These are phyloP conservation scores for Rhizopogon roseolus DNA, from an alignment of 768 basidiomycete species.

Conservation along the genomic window DNA sequence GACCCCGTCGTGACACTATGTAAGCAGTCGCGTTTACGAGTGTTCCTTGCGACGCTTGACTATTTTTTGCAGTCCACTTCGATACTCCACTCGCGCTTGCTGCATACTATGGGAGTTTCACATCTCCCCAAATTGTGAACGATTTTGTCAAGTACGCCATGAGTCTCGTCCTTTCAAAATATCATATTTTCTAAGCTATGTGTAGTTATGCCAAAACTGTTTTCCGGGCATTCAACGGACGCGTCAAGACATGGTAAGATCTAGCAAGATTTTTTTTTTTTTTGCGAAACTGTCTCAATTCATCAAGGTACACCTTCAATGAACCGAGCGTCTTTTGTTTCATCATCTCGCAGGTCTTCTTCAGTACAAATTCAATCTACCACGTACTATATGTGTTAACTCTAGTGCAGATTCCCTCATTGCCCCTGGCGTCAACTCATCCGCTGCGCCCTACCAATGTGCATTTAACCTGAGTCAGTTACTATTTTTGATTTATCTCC, in stretches of 20 bases:
- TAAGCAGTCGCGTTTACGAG: constrained; percentile 18
- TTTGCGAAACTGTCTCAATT: constrained; percentile 15
- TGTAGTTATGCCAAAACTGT: constrained; percentile 44
- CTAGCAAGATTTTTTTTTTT: too few species aligned
- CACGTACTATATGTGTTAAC: constrained; percentile 14
- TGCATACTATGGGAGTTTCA: constrained; percentile 48
- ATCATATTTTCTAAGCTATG: too few species aligned
- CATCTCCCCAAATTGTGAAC: constrained; percentile 38
- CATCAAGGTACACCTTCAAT: constrained; percentile 41
- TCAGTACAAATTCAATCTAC: constrained; percentile 26
- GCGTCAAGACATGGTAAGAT: constrained; percentile 41
- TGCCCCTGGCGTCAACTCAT: constrained; percentile 37
- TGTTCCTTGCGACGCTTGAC: neutral
- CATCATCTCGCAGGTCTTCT: constrained; percentile 34
- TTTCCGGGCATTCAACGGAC: constrained; percentile 43
- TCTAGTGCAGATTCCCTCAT: constrained; percentile 22
- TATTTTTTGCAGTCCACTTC: constrained; percentile 36
- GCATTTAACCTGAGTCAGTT: constrained; percentile 38
- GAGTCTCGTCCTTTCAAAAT: neutral
- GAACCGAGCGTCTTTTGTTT: constrained; percentile 43
- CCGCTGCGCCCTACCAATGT: constrained; percentile 42
- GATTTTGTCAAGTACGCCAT: constrained; percentile 40
- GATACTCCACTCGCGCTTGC: constrained; percentile 42
- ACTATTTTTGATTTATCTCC: neutral
- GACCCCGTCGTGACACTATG: constrained; percentile 47